Base-by-base conservation (phyloP, 2,329 filamentous ascomycete genomes). In the Diplodia sapinea region DNA sequence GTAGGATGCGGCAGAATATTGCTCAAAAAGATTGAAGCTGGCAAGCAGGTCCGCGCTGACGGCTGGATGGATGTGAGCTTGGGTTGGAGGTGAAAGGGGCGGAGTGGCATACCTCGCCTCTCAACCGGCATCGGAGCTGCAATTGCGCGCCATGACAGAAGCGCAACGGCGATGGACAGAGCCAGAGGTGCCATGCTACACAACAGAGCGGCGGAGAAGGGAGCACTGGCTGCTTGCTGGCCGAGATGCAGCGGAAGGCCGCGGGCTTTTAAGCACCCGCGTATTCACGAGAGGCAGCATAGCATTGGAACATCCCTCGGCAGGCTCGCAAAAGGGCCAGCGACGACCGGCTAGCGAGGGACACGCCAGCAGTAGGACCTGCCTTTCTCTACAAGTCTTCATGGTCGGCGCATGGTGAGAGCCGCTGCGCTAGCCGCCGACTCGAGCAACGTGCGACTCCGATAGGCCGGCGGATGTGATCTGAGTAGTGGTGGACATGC, bases 1-100 rank as follows among this genome's bases (percentile, higher is more conserved):
- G 70, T 83, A 83, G 20, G 81, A 75, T 12, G 82, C 81, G 4
- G 80, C 81, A 5, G 82, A 75, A 70, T 81, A 84, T 67, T 84
- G 77, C 38, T 81, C 78, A 6, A 67, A 56, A 56, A 69, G 47
- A 11, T 67, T 52, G 50, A 69, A 64, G 3, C 40, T 67, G 7
- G 68, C 57, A 20, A 69, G 54, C 29, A 69, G 9, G 47, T 47
- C 49, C 20, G 68, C 49, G 23, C 56, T 63, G 17, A 69, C n/a
- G n/a, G 68, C 68, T 69, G 36, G 17, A 15, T 7, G 2, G 23
- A 4, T 20, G 36, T 65, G 50, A 65, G 62, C 26, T 55, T 20
- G 15, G 23, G 36, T 49, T 65, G 17, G n/a, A 33, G 2, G 51
- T 33, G 3, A 31, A 13, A 43, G 26, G 26, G 2, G 6, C 8